These are phyloP conservation scores for Ogataea nonfermentans DNA, from an alignment of 805 yeast species.

Conservation along the genomic window DNA sequence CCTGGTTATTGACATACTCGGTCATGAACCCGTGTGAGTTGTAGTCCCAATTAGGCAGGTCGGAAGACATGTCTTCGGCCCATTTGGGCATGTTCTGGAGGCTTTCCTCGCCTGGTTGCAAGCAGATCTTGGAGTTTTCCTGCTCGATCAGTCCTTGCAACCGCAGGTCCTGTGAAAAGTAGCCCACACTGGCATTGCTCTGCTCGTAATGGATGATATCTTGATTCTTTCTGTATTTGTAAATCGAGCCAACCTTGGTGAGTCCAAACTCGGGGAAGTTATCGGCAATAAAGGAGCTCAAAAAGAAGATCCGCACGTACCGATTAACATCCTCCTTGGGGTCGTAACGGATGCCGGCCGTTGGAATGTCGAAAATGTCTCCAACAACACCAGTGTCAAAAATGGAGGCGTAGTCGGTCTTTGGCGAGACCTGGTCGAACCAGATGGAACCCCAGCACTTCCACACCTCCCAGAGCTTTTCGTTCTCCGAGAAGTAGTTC, in stretches of 20 bases:
- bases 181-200: constrained; percentile 22
- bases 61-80: constrained; percentile 20
- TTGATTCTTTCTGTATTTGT: constrained; percentile 35
- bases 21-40: constrained; percentile 35
- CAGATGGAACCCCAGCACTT: constrained; percentile 83
- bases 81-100: constrained; percentile 13
- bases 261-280: constrained; percentile 52
- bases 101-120: constrained; percentile 3
- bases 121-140: constrained; percentile 13
- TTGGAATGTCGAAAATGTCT: constrained; percentile 62
- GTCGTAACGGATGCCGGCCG: constrained; percentile 55
- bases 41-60: constrained; percentile 30
- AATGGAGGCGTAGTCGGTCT: constrained; percentile 49
- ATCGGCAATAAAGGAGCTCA: constrained; percentile 52
- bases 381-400: constrained; percentile 57
- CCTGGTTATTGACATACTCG: constrained; percentile 28
- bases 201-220: constrained; percentile 12
- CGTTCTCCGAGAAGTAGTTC: constrained; percentile 54
- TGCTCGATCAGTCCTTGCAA: constrained; percentile 23
- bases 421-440: constrained; percentile 61
- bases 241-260: constrained; percentile 43
- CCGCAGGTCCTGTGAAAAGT: constrained; percentile 28
- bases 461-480: constrained; percentile 74
- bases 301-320: constrained; percentile 47
- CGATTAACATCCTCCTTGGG: constrained; percentile 48